A percentile compares a stretch with the other conserved stretches of the same genome.
Evolutionary conservation across 2,329 filamentous ascomycete species (phyloP).

Genomic region (Knufia fluminis): DNA sequence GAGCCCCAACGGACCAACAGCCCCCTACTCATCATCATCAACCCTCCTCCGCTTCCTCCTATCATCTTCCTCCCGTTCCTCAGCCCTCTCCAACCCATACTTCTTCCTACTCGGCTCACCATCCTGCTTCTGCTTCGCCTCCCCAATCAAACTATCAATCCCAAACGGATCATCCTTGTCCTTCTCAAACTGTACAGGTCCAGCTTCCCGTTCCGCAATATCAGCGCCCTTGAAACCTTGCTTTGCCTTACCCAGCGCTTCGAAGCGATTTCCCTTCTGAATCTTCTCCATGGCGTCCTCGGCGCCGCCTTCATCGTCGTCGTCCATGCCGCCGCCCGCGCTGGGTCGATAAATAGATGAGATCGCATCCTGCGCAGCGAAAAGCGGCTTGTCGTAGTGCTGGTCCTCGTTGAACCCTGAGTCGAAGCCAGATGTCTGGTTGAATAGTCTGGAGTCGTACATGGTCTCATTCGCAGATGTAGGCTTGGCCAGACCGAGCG

Average conservation of each 20-base stretch:
- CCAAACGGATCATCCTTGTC: slow-evolving; percentile 82
- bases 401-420: slow-evolving; percentile 96
- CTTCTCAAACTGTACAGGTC: slow-evolving; percentile 94
- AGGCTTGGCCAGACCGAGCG: slow-evolving; percentile 86
- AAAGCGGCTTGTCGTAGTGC: slow-evolving; percentile 91
- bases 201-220: slow-evolving; percentile 69
- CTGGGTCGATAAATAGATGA: slow-evolving; percentile 85
- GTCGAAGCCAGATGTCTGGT: slow-evolving; percentile 84
- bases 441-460: slow-evolving; percentile 95
- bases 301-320: slow-evolving; percentile 57
- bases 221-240: slow-evolving; percentile 78
- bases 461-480: slow-evolving; percentile 86
- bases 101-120: slow-evolving; percentile 56
- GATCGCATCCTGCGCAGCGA: slow-evolving; percentile 89
- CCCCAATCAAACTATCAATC: slow-evolving; percentile 84
- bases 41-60: slow-evolving; percentile 64
- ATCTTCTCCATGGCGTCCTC: slow-evolving; percentile 82
- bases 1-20: too few species aligned
- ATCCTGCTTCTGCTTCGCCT: slow-evolving; percentile 40
- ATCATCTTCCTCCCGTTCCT: slow-evolving; percentile 34
- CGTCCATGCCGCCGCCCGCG: slow-evolving; percentile 61
- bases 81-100: slow-evolving; percentile 64
- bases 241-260: slow-evolving; percentile 71
- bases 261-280: slow-evolving; percentile 75
- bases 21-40: slow-evolving; percentile 64